phyloP scores from a whole-genome alignment of 495 filamentous ascomycete species.

The Xylaria longipes region DNA sequence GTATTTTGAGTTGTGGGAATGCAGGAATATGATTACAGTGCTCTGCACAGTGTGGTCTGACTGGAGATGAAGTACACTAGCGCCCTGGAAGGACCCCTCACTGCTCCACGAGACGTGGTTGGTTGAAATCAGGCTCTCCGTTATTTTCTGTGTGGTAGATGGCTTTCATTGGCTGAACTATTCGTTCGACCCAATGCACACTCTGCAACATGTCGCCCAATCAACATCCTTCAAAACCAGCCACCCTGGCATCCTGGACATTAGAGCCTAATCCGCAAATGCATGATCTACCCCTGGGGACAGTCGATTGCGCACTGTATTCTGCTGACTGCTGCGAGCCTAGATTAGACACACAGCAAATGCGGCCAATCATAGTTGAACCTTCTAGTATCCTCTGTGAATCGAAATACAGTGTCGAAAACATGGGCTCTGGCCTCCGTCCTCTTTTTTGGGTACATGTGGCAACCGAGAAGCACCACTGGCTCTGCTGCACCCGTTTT shows the following conservation, averaged over 20 bases:
- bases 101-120: background rate
- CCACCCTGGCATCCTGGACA: background rate
- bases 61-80: slow-evolving; percentile 5
- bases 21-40: slow-evolving; percentile 2
- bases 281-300: slow-evolving; percentile 11
- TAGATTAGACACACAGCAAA: no score
- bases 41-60: background rate
- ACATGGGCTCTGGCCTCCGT: background rate
- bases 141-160: background rate
- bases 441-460: background rate
- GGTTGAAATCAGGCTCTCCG: background rate
- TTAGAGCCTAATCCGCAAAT: slow-evolving; percentile 11
- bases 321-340: background rate
- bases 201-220: background rate
- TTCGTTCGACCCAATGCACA: slow-evolving; percentile 13
- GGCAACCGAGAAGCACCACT: background rate
- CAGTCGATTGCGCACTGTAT: background rate
- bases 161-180: slow-evolving; percentile 13
- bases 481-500: slow-evolving; percentile 8
- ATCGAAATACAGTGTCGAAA: slow-evolving; percentile 9
- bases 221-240: background rate
- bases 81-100: slow-evolving; percentile 16
- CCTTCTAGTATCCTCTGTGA: no score
- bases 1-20: slow-evolving; percentile 8
- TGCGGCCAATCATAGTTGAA: background rate